Evolutionary conservation across 1,284 basidiomycete genomes (phyloP).

Genomic region (Ustilago hordei): DNA sequence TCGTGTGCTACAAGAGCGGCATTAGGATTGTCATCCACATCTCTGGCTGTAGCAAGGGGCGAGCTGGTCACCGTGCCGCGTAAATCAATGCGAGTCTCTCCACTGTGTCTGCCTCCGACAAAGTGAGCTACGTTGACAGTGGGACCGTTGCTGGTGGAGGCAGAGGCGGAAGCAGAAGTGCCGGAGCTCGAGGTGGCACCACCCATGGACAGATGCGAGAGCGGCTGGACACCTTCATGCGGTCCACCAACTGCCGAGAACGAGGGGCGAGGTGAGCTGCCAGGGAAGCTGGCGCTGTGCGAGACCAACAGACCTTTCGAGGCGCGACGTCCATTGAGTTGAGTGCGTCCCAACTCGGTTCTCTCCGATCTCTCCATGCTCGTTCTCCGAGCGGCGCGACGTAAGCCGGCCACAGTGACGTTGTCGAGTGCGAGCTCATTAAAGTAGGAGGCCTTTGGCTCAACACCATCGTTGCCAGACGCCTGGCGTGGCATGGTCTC

Average conservation of each 20-base stretch:
- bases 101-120: conserved; percentile 39
- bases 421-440: conserved; percentile 37
- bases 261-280: conserved; percentile 40
- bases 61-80: conserved; percentile 48
- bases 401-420: conserved; percentile 52
- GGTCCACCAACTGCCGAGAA: conserved; percentile 36
- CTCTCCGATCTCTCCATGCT: conserved; percentile 44
- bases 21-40: conserved; percentile 1
- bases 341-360: conserved; percentile 19
- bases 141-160: conserved; percentile 41
- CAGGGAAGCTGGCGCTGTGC: conserved; percentile 53
- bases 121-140: conserved; percentile 53
- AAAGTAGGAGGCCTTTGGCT: conserved; percentile 7
- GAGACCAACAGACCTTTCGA: conserved; percentile 22
- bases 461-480: conserved; percentile 19
- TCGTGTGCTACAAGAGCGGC: conserved; percentile 11
- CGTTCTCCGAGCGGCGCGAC: conserved; percentile 55
- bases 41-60: conserved; percentile 12
- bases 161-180: conserved; percentile 29
- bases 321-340: conserved; percentile 21
- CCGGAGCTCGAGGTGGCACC: conserved; percentile 8
- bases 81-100: conserved; percentile 55
- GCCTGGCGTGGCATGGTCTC: conserved; percentile 41
- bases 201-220: conserved; percentile 32
- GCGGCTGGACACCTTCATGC: conserved; percentile 36